Percentiles rank a stretch among this genome's conserved stretches.
Evolutionary conservation across 306 rosid genomes (phyloP).

Genomic region (Quercus cerris): DNA sequence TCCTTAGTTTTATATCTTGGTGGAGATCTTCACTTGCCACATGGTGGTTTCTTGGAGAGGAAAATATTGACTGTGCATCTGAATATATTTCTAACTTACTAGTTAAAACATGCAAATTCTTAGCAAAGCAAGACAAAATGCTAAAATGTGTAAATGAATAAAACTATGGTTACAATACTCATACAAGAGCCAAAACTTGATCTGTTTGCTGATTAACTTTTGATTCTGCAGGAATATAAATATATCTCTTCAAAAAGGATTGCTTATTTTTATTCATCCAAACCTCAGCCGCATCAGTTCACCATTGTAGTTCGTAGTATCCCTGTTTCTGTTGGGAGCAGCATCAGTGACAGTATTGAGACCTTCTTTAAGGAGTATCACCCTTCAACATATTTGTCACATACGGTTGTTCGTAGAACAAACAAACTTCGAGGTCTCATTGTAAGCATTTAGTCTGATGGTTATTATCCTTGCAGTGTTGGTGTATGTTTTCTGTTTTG

Average conservation of each 20-base stretch:
- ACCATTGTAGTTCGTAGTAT: conserved; percentile 75
- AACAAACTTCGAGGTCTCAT: conserved; percentile 54
- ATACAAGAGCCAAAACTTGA: conserved; percentile 24
- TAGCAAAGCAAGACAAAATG: background rate
- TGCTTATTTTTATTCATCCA: conserved; percentile 69
- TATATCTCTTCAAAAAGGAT: conserved; percentile 66
- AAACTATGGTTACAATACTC: background rate
- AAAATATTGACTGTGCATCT: background rate
- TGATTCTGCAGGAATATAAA: conserved; percentile 68
- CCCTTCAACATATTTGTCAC: conserved; percentile 77
- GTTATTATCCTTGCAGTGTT: conserved; percentile 17
- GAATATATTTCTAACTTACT: conserved; percentile 9
- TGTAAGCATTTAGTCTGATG: conserved; percentile 42
- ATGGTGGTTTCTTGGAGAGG: background rate
- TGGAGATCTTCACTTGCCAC: background rate
- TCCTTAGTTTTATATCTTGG: background rate
- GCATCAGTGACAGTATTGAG: conserved; percentile 60
- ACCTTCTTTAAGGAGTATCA: conserved; percentile 68
- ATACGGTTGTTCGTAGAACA: conserved; percentile 65
- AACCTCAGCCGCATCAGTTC: conserved; percentile 92
- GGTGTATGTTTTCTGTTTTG: conserved; percentile 5
- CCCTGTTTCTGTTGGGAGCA: conserved; percentile 47
- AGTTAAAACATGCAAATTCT: conserved; percentile 13
- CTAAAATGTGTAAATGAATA: background rate
- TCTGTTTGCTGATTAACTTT: conserved; percentile 23